Evolutionary conservation across 352 stramenopile species (phyloP), one percentile per base, ranked within the genome.

Genomic region (Phytophthora pluvialis): DNA sequence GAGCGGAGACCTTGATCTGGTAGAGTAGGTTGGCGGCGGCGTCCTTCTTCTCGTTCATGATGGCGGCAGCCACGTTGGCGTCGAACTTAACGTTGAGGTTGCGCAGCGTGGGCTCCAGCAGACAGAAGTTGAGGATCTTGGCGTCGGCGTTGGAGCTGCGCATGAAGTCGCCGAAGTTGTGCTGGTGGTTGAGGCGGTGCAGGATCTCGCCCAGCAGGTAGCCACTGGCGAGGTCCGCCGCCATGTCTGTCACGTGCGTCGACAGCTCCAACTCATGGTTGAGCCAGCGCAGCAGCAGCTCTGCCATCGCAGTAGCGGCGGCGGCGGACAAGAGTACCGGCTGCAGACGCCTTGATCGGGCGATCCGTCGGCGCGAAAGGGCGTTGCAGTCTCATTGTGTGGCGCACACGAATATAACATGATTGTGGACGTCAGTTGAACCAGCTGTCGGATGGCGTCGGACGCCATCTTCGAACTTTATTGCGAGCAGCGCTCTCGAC

Each of bases 61-160:
- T 91, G 40, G 75, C 69, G 3, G 73, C 76, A 7, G 90, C 90
- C 10, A 80, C 68, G 38, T 81, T 83, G n/a, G 86, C 77, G 55
- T 97, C 86, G 54, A 97, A 94, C 4, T 72, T 69, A 44, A 97
- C 67, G 57, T 80, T 77, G 44, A 97, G 75, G 28, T 82, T 83
- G 18, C 80, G 81, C 28, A 97, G 63, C 32, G 74, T 81, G 4
- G 88, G 87, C 72, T 96, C 86, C 13, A 97, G 60, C 21, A 96
- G 71, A 16, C 87, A 95, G 65, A 96, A 97, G 70, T 97, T 97
- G 72, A 93, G 50, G 68, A 95, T 90, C 69, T 95, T 97, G 54
- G 88, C 87, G 50, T 95, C 83, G 10, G 83, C 79, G 29, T 67
- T 89, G 21, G 69, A 67, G 73, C 74, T 90, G 60, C 85, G 60